phyloP scores from a whole-genome alignment of 2,329 filamentous ascomycete genomes.

The Alternaria gaisen region DNA sequence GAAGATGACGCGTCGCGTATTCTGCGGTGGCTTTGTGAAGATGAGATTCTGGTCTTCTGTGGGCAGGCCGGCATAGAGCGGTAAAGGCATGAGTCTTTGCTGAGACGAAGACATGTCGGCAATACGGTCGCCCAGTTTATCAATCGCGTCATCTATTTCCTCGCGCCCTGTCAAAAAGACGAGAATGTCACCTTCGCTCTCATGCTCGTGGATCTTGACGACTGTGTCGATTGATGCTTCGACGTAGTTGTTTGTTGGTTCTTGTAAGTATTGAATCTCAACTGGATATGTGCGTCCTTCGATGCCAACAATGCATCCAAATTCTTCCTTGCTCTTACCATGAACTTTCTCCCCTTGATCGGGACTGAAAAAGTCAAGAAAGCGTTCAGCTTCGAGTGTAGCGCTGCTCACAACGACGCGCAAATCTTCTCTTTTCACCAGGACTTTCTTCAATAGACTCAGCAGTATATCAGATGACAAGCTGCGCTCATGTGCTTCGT shows the following conservation, averaged over 20 bases:
- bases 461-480: slow-evolving; percentile 91
- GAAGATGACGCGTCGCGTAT: slow-evolving; percentile 89
- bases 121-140: slow-evolving; percentile 78
- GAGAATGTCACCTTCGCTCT: slow-evolving; percentile 84
- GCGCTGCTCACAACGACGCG: slow-evolving; percentile 93
- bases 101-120: slow-evolving; percentile 68
- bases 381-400: slow-evolving; percentile 88
- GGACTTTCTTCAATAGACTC: slow-evolving; percentile 89
- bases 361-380: slow-evolving; percentile 77
- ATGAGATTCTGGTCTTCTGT: slow-evolving; percentile 95
- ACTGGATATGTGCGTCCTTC: slow-evolving; percentile 91
- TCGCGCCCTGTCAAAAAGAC: slow-evolving; percentile 93
- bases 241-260: slow-evolving; percentile 84
- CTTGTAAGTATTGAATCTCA: slow-evolving; percentile 81
- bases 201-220: slow-evolving; percentile 84
- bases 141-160: slow-evolving; percentile 86
- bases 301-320: slow-evolving; percentile 77
- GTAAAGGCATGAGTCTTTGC: slow-evolving; percentile 72
- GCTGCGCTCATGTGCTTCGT: slow-evolving; percentile 94
- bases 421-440: slow-evolving; percentile 79
- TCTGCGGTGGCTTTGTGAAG: slow-evolving; percentile 82
- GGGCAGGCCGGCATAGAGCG: slow-evolving; percentile 87
- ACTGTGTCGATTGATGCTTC: slow-evolving; percentile 83
- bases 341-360: slow-evolving; percentile 53
- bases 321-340: slow-evolving; percentile 51